Conservation (phyloP, 164 flowering plant genomes). For the Stephania cephalantha region DNA sequence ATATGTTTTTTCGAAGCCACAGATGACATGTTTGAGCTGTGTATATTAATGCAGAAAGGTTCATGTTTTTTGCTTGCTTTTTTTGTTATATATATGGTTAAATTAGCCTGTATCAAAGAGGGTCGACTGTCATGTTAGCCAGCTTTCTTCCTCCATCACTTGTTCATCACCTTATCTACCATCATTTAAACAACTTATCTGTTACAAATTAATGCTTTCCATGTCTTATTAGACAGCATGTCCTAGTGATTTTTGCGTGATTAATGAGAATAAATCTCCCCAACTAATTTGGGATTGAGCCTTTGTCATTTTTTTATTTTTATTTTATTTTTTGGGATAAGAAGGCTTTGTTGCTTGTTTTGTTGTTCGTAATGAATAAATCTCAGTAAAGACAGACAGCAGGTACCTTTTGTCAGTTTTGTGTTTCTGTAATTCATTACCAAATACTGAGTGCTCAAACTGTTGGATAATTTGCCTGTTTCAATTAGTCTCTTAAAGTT, state of each 20-base stretch:
- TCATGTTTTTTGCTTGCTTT: not conserved
- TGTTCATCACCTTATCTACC: not conserved
- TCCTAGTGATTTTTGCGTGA: not conserved
- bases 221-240: not conserved
- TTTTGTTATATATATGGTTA: not conserved
- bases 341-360: no score
- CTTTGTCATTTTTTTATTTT: no score
- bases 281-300: no score
- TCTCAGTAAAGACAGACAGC: not conserved
- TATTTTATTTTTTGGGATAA: no score
- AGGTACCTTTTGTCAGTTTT: not conserved
- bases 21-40: not conserved
- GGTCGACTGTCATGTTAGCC: not conserved
- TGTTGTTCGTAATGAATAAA: no score
- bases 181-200: not conserved
- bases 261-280: not conserved
- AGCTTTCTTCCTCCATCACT: not conserved
- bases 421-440: not conserved
- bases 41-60: not conserved
- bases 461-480: not conserved
- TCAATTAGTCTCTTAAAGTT: not conserved
- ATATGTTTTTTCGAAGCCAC: no score
- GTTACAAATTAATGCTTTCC: not conserved
- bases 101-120: not conserved
- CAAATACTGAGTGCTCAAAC: not conserved